Conservation (phyloP, 2,329 filamentous ascomycete genomes). For the Sporothrix brasiliensis region DNA sequence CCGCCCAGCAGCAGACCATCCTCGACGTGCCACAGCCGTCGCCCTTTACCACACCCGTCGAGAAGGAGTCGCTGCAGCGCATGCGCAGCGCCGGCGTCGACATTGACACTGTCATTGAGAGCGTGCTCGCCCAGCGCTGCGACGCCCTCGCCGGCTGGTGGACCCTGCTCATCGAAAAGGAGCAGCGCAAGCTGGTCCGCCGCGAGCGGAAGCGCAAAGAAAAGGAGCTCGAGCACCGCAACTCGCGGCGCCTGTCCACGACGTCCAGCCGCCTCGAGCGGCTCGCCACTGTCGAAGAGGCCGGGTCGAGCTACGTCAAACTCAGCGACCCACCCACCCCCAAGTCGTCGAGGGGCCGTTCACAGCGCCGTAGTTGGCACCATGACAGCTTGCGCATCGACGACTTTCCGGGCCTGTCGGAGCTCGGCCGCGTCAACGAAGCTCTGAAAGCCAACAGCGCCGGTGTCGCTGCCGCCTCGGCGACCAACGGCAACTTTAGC, state of each 20-base stretch:
- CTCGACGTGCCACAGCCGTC: conserved; percentile 77
- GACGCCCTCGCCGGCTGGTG: conserved; percentile 94
- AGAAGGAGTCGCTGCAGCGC: conserved; percentile 87
- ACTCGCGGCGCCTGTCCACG: conserved; percentile 78
- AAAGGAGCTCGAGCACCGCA: conserved; percentile 72
- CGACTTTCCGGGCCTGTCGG: conserved; percentile 77
- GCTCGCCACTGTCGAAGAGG: conserved; percentile 63
- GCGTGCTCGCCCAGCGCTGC: conserved; percentile 85
- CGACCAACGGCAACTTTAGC: conserved; percentile 37
- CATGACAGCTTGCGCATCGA: conserved; percentile 65
- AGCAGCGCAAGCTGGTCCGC: conserved; percentile 80
- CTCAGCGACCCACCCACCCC: conserved; percentile 56
- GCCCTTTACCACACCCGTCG: conserved; percentile 81
- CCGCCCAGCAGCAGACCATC: conserved; percentile 85
- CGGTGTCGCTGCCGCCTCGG: conserved; percentile 36
- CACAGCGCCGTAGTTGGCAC: conserved; percentile 72
- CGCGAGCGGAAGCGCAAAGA: conserved; percentile 83
- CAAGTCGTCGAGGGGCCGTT: conserved; percentile 70
- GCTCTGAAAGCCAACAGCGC: conserved; percentile 41
- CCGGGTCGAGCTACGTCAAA: conserved; percentile 46
- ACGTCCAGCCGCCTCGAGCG: conserved; percentile 85
- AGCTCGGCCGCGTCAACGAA: conserved; percentile 54
- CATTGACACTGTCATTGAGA: conserved; percentile 91
- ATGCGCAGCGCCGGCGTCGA: conserved; percentile 95
- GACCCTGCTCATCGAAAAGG: conserved; percentile 91